These are phyloP conservation scores for Nicotiana obtusifolia DNA, from an alignment of 257 asterid species.

Conservation along the genomic window DNA sequence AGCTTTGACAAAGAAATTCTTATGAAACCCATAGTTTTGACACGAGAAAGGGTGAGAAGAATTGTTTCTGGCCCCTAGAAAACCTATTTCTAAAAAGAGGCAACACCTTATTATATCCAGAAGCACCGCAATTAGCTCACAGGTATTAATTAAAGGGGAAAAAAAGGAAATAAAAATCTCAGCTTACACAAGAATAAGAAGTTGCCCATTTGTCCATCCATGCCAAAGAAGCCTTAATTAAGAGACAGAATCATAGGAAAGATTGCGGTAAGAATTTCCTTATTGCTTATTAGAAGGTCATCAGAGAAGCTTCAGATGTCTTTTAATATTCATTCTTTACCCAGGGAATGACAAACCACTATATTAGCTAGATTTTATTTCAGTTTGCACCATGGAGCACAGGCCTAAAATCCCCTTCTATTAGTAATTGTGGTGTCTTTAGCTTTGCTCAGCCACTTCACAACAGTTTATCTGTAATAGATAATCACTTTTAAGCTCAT, in stretches of 20 bases:
- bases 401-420: neutral
- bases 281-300: conserved; percentile 2
- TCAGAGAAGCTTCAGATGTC: conserved; percentile 2
- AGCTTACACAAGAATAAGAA: conserved; percentile 4
- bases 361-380: neutral
- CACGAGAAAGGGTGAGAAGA: neutral
- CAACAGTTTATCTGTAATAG: neutral
- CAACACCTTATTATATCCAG: neutral
- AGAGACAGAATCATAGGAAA: neutral
- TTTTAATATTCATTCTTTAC: neutral
- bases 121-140: neutral
- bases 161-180: neutral
- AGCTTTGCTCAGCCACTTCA: neutral
- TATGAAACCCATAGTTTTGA: neutral
- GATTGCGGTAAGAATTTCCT: neutral
- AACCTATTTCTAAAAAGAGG: neutral
- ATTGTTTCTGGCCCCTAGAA: neutral
- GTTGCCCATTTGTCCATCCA: neutral
- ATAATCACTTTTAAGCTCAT: neutral
- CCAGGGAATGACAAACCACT: neutral
- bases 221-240: neutral
- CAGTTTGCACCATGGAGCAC: neutral
- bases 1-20: neutral
- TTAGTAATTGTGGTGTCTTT: neutral
- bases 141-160: neutral